Percentiles rank a stretch among this genome's conserved stretches.
Evolutionary conservation across 1,139 yeast species (phyloP).

Genomic region (Lodderomyces beijingensis): DNA sequence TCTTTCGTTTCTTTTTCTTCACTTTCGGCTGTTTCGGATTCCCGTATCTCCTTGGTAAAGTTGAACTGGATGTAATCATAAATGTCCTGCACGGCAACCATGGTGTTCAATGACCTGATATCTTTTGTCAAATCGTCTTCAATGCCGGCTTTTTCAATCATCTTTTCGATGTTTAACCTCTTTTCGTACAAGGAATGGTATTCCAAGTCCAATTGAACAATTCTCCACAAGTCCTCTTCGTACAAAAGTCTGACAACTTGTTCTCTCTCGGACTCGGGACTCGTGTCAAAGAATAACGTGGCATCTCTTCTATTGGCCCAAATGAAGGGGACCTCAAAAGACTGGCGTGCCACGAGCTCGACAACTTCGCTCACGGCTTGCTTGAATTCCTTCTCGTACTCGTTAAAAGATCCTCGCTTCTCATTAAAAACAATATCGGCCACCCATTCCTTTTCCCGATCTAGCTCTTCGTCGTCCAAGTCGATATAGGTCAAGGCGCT

Average conservation of each 20-base stretch:
- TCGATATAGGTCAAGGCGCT: constrained; percentile 60
- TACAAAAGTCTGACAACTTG: constrained; percentile 50
- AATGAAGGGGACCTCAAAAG: constrained; percentile 91
- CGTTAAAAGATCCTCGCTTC: constrained; percentile 31
- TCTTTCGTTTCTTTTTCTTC: constrained; percentile 1
- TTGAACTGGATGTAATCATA: constrained; percentile 80
- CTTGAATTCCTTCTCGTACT: constrained; percentile 51
- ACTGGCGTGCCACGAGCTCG: constrained; percentile 72
- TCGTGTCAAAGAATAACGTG: constrained; percentile 55
- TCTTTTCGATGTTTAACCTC: constrained; percentile 56
- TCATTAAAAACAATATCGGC: constrained; percentile 53
- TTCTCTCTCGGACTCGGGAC: constrained; percentile 42
- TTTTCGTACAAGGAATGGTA: constrained; percentile 83
- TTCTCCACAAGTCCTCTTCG: constrained; percentile 92
- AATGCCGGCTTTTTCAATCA: constrained; percentile 51
- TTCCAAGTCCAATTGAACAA: constrained; percentile 80
- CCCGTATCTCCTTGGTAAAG: constrained; percentile 66
- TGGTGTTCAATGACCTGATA: constrained; percentile 52
- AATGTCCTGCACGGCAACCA: constrained; percentile 84
- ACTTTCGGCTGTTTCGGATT: background rate
- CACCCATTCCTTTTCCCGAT: constrained; percentile 76
- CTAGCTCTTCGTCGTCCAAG: constrained; percentile 64
- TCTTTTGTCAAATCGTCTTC: constrained; percentile 60
- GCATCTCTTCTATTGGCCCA: constrained; percentile 95
- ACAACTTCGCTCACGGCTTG: constrained; percentile 73